Evolutionary conservation across 371 early-diverging fungal genomes (phyloP), one percentile per base, ranked within the genome.

Genomic region (Ordospora colligata): DNA sequence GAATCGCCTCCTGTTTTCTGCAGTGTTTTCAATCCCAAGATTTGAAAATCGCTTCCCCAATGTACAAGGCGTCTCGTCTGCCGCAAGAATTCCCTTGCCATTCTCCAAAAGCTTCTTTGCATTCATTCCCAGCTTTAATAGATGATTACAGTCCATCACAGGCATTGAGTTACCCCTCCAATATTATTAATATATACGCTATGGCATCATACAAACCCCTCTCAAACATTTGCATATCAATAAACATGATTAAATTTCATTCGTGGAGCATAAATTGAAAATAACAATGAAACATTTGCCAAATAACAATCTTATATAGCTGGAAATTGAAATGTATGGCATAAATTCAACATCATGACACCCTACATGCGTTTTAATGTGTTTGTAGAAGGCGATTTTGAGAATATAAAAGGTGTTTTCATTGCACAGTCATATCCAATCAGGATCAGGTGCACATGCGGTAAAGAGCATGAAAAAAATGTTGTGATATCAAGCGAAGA

Each of bases 21-120:
- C 87, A 22, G 82, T 85, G 80, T 89, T 89, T 74, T 83, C 84
- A 50, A 88, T 87, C 23, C 67, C 71, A 81, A 87, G 84, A 27
- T 79, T 75, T 45, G 66, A 73, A 76, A 89, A 88, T 66, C 87
- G 87, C 78, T 87, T 87, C 40, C 86, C 88, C 47, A 89, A 87
- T 62, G 88, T 88, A 22, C 82, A 83, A 19, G 88, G 87, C 58
- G 85, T 87, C 81, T 89, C 89, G 73, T 89, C 89, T 76, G 87
- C 87, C 43, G 89, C 87, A 32, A 86, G 73, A 42, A 86, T 84
- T 63, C 89, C 89, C 80, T 87, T 88, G 45, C 87, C 87, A 43
- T 84, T 79, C 62, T 87, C 86, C 17, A 87, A 85, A 32, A 89
- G 86, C 65, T 83, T 85, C 49, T 75, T 47, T 69, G 88, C 88